Conservation (phyloP, 352 stramenopile genomes). For the Globisporangium acanthophoron region DNA sequence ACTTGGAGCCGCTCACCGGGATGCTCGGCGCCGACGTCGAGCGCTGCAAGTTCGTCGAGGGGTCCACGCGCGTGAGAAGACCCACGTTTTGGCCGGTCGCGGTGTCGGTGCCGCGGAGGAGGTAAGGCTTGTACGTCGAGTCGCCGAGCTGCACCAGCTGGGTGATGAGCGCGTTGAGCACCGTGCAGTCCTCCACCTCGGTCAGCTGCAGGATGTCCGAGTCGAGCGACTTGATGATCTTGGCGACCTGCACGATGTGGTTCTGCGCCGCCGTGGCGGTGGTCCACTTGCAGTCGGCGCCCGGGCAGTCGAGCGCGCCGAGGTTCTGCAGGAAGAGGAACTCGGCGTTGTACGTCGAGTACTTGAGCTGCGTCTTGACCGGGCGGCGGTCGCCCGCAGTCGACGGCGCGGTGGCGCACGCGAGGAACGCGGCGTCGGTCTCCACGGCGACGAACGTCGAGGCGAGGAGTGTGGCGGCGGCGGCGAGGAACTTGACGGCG, state of each 20-base stretch:
- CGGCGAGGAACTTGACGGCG: slow-evolving; percentile 19
- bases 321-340: slow-evolving; percentile 49
- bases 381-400: slow-evolving; percentile 33
- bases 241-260: slow-evolving; percentile 51
- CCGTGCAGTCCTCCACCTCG: slow-evolving; percentile 56
- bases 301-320: slow-evolving; percentile 35
- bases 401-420: slow-evolving; percentile 37
- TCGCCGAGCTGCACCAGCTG: slow-evolving; percentile 43
- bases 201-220: slow-evolving; percentile 63
- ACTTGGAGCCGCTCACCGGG: slow-evolving; percentile 54
- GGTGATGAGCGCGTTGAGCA: slow-evolving; percentile 43
- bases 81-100: slow-evolving; percentile 59
- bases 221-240: slow-evolving; percentile 37
- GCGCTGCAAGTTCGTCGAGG: slow-evolving; percentile 36
- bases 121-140: slow-evolving; percentile 53
- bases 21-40: slow-evolving; percentile 24
- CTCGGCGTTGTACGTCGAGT: slow-evolving; percentile 56
- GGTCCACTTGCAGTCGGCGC: slow-evolving; percentile 47
- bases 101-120: slow-evolving; percentile 52
- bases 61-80: slow-evolving; percentile 59
- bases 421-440: slow-evolving; percentile 26
- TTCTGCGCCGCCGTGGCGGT: slow-evolving; percentile 28
- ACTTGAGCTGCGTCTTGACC: slow-evolving; percentile 51
- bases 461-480: slow-evolving; percentile 16
- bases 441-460: slow-evolving; percentile 14